Conservation (phyloP, 2,329 filamentous ascomycete species). For the Bipolaris zeicola region DNA sequence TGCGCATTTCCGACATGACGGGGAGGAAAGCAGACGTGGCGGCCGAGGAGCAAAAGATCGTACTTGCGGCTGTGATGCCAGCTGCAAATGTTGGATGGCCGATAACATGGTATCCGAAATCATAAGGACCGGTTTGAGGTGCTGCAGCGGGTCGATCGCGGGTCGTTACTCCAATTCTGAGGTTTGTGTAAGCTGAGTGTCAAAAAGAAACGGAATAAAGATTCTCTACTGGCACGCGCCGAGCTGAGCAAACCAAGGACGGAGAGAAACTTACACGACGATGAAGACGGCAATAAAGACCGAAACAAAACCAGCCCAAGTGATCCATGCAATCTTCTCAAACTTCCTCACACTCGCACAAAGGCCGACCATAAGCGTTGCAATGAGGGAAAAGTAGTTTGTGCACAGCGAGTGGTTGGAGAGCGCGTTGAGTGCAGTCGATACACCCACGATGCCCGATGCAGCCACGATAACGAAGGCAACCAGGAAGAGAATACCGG, state of each 20-base stretch:
- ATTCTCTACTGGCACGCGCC: background rate
- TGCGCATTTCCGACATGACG: slow-evolving; percentile 68
- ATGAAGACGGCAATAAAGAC: slow-evolving; percentile 65
- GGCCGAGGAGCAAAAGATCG: slow-evolving; percentile 65
- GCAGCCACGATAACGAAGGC: slow-evolving; percentile 63
- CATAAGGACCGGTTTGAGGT: slow-evolving; percentile 63
- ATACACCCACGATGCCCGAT: slow-evolving; percentile 65
- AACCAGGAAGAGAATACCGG: slow-evolving; percentile 61
- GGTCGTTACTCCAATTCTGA: slow-evolving; percentile 60
- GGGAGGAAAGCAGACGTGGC: slow-evolving; percentile 67
- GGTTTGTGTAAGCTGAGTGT: background rate
- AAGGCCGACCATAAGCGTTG: slow-evolving; percentile 57
- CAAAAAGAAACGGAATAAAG: background rate
- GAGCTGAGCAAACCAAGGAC: background rate
- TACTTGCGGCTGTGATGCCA: slow-evolving; percentile 61
- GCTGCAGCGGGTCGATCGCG: slow-evolving; percentile 65
- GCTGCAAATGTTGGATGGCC: slow-evolving; percentile 63
- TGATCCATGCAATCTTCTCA: slow-evolving; percentile 66
- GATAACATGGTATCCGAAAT: slow-evolving; percentile 64
- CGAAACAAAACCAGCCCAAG: slow-evolving; percentile 64
- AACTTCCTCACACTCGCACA: slow-evolving; percentile 64
- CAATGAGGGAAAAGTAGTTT: slow-evolving; percentile 64
- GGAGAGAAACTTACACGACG: slow-evolving; percentile 50
- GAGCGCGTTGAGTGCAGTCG: slow-evolving; percentile 65
- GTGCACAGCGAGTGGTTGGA: slow-evolving; percentile 65